Percentiles rank a stretch among this genome's conserved stretches.
Evolutionary conservation across 1,284 basidiomycete genomes (phyloP).

Genomic region (Puccinia horiana): DNA sequence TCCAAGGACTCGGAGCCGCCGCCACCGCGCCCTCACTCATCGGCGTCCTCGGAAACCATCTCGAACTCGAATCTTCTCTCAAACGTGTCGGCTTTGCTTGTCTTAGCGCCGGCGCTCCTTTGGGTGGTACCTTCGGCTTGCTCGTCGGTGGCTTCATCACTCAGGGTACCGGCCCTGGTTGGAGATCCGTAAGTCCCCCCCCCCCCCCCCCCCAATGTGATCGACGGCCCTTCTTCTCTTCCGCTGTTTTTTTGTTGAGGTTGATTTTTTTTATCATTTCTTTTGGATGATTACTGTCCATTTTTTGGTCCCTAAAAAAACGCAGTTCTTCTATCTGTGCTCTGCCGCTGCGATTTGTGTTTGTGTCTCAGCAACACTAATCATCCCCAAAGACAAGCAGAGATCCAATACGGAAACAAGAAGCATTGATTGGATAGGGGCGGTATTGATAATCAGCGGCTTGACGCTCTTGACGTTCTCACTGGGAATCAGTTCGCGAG

Average conservation of each 20-base stretch:
- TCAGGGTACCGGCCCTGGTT: constrained; percentile 14
- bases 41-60: constrained; percentile 23
- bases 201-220: too few relatives aligned
- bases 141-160: constrained; percentile 38
- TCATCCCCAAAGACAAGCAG: constrained; percentile 9
- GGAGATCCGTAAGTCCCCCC: constrained; percentile 44
- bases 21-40: constrained; percentile 37
- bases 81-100: constrained; percentile 30
- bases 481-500: constrained; percentile 4
- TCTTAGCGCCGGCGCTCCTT: constrained; percentile 38
- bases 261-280: not conserved
- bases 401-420: not conserved
- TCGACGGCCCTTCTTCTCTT: too few relatives aligned
- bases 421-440: constrained; percentile 37
- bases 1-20: constrained; percentile 44
- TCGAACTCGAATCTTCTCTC: constrained; percentile 11
- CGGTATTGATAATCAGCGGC: constrained; percentile 13
- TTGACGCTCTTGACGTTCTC: constrained; percentile 12
- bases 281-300: not conserved
- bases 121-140: constrained; percentile 36
- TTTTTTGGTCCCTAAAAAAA: not conserved
- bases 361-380: not conserved
- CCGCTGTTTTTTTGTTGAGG: not conserved
- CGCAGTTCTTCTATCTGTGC: constrained; percentile 45
- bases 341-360: constrained; percentile 7